Base-by-base conservation (phyloP, 2,329 filamentous ascomycete species). In the Aspergillus sp. region DNA sequence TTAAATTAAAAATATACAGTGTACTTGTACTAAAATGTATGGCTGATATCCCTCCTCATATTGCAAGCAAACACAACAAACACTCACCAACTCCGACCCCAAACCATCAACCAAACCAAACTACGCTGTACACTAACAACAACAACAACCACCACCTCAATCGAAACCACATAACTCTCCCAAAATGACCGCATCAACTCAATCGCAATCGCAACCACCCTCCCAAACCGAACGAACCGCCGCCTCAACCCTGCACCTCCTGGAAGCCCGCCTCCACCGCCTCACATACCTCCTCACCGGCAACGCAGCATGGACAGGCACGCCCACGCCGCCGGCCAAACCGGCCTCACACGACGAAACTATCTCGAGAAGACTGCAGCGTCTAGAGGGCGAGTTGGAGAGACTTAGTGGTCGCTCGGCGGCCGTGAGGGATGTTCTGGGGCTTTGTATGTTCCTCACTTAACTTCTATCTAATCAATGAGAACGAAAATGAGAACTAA, bases 241-340 rank as follows among this genome's bases (percentile, higher is more conserved):
- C 5, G 68, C 72, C 5, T 73, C 74, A 19, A 77, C 75, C 3
- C 73, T 78, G 17, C 74, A 77, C 53, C 71, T 79, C 45, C 74
- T 80, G 11, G 75, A 79, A 60, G 69, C 71, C 9, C 77, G 78
- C 50, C 70, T 80, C 11, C 73, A 70, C 51, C 72, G 76, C 47
- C 69, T 80, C 52, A 74, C 78, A 59, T 80, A 75, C 63, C 72
- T 80, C 45, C 68, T 80, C 12, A 76, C 72, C 11, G 77, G 77
- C 54, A 67, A 70, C 51, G 70, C 72, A 19, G 69, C 71, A 62
- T 77, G 76, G 72, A 72, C 73, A 4, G 76, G 76, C 37, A 61
- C 71, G 12, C 75, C 76, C 42, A 66, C 65, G 24, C 56, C 69
- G 20, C 70, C 70, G 41, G 52, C 68, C 39, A 72, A 71, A 57